A percentile compares a stretch with the other conserved stretches of the same genome.
These are phyloP conservation scores for Tubosaeta brunneosetosa DNA, from an alignment of 768 basidiomycete species.

Conservation along the genomic window DNA sequence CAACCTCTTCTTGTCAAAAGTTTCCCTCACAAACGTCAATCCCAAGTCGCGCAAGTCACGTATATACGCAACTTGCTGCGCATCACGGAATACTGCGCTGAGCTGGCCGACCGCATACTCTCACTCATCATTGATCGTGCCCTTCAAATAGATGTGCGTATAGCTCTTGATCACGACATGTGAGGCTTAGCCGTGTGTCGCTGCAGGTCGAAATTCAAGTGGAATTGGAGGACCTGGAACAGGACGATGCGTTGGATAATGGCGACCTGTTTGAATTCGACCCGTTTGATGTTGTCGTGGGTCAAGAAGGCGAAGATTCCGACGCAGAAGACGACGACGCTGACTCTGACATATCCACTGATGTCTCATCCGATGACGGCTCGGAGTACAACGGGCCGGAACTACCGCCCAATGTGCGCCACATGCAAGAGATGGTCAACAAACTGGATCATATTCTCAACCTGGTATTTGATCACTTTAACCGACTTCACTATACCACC, in stretches of 20 bases:
- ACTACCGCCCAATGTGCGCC: slow-evolving; percentile 50
- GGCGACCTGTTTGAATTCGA: slow-evolving; percentile 69
- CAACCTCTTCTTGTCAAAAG: slow-evolving; percentile 77
- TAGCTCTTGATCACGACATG: not conserved
- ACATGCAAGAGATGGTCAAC: slow-evolving; percentile 81
- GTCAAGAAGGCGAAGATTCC: slow-evolving; percentile 65
- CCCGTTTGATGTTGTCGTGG: slow-evolving; percentile 74
- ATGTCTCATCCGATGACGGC: slow-evolving; percentile 68
- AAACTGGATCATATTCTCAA: slow-evolving; percentile 89
- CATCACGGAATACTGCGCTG: slow-evolving; percentile 83
- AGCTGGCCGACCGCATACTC: slow-evolving; percentile 77
- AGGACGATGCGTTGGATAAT: slow-evolving; percentile 49
- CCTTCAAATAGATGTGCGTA: slow-evolving; percentile 88
- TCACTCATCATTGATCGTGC: slow-evolving; percentile 87
- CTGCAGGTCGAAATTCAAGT: slow-evolving; percentile 91
- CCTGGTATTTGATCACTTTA: slow-evolving; percentile 82
- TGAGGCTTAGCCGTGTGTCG: not conserved
- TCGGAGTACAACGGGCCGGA: slow-evolving; percentile 40
- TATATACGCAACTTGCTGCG: slow-evolving; percentile 88
- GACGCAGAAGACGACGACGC: slow-evolving; percentile 51
- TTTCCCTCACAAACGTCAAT: slow-evolving; percentile 94
- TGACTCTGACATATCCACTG: slow-evolving; percentile 55
- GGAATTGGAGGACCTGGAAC: slow-evolving; percentile 46
- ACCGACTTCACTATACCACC: slow-evolving; percentile 38
- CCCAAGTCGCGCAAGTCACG: slow-evolving; percentile 70